A percentile compares a stretch with the other conserved stretches of the same genome.
phyloP scores from a whole-genome alignment of 176 grass and related monocot species.

The Hordeum vulgare region DNA sequence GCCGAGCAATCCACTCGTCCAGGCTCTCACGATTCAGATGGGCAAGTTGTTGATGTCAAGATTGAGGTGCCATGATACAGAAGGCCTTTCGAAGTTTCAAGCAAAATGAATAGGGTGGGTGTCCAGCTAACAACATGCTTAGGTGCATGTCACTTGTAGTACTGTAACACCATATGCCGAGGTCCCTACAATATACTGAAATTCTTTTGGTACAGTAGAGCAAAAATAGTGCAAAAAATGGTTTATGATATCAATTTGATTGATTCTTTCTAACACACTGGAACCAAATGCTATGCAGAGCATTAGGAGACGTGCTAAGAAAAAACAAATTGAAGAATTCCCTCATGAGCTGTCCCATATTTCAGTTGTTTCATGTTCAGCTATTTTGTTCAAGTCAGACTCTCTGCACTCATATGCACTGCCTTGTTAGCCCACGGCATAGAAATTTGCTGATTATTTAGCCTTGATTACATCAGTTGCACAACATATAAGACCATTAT shows the following conservation, averaged over 20 bases:
- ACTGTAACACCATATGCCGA: slow-evolving; percentile 4
- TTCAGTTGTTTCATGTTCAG: not conserved
- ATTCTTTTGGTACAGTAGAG: slow-evolving; percentile 30
- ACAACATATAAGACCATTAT: not conserved
- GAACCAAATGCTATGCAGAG: not conserved
- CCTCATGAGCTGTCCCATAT: not conserved
- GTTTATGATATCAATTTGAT: slow-evolving; percentile 13
- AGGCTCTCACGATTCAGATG: not conserved
- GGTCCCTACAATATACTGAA: slow-evolving; percentile 18
- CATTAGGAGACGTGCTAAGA: not conserved
- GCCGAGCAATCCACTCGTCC: not conserved
- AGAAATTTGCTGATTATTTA: not conserved
- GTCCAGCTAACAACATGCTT: slow-evolving; percentile 5
- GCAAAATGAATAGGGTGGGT: slow-evolving; percentile 8
- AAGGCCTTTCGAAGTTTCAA: not conserved
- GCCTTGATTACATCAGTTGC: not conserved
- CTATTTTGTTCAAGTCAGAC: slow-evolving; percentile 1
- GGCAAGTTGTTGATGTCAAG: slow-evolving; percentile 12
- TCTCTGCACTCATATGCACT: not conserved
- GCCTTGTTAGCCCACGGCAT: not conserved
- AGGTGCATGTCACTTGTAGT: not conserved
- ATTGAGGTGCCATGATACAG: slow-evolving; percentile 27
- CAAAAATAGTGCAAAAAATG: slow-evolving; percentile 14
- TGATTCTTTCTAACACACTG: slow-evolving; percentile 8
- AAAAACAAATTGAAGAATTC: not conserved